phyloP scores from a whole-genome alignment of 1,284 basidiomycete species.

The Stereum hirsutum region DNA sequence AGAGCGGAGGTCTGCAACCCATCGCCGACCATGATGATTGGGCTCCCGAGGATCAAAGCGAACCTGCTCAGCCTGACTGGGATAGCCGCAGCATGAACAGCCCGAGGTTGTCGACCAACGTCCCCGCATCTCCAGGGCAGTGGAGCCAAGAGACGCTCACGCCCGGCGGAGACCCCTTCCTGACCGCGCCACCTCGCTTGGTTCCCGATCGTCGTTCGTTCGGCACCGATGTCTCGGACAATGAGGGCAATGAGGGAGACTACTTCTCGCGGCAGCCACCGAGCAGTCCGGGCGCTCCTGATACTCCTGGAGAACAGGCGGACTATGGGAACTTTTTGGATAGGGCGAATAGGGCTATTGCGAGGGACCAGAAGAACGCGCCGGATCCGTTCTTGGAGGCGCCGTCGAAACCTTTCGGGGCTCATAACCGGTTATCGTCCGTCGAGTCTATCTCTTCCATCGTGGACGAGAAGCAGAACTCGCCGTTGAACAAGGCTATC shows the following conservation, averaged over 20 bases:
- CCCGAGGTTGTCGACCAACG: constrained; percentile 17
- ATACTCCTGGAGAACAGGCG: constrained; percentile 19
- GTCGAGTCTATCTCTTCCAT: constrained; percentile 85
- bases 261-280: constrained; percentile 33
- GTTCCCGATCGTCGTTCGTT: constrained; percentile 33
- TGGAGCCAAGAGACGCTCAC: constrained; percentile 51
- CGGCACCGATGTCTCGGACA: constrained; percentile 39
- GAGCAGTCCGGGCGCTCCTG: constrained; percentile 15
- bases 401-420: constrained; percentile 68
- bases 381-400: constrained; percentile 81
- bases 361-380: constrained; percentile 61
- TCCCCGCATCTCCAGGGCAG: constrained; percentile 40
- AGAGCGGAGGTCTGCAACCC: constrained; percentile 33
- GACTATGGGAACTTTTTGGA: constrained; percentile 77
- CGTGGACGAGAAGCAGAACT: constrained; percentile 82
- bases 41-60: constrained; percentile 40
- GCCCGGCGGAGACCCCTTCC: constrained; percentile 26
- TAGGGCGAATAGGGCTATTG: constrained; percentile 75
- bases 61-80: constrained; percentile 47
- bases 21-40: constrained; percentile 45
- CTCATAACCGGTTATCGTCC: constrained; percentile 73
- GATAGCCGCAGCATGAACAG: constrained; percentile 33
- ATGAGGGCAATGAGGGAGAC: constrained; percentile 56
- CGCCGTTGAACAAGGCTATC: constrained; percentile 87
- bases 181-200: constrained; percentile 23